Percentiles rank a stretch among this genome's conserved stretches.
These are phyloP conservation scores for Metschnikowia matae DNA, from an alignment of 805 yeast genomes.

Conservation along the genomic window DNA sequence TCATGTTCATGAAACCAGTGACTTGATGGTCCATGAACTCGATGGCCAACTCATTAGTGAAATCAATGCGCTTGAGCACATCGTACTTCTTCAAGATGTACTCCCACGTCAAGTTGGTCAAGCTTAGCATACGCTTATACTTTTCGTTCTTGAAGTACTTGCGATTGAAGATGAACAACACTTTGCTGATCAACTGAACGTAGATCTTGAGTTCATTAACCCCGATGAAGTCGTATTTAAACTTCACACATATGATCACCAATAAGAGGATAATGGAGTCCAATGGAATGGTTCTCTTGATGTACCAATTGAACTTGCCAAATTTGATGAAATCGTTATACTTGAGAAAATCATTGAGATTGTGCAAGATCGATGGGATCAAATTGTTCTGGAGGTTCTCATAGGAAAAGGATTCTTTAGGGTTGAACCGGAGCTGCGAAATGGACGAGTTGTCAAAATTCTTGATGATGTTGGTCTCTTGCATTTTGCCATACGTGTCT, in stretches of 20 bases:
- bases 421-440: conserved; percentile 34
- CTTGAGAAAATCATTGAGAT: conserved; percentile 51
- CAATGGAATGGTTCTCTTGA: conserved; percentile 56
- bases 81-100: conserved; percentile 35
- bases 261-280: conserved; percentile 53
- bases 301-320: conserved; percentile 58
- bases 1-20: conserved; percentile 36
- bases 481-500: conserved; percentile 37
- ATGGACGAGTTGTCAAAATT: conserved; percentile 36
- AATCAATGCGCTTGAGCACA: conserved; percentile 27
- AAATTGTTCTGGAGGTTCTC: conserved; percentile 50
- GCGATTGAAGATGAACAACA: conserved; percentile 38
- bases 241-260: conserved; percentile 50
- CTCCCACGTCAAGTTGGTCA: conserved; percentile 42
- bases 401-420: conserved; percentile 42
- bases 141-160: conserved; percentile 46
- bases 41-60: conserved; percentile 18
- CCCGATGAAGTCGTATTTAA: conserved; percentile 41
- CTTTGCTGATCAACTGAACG: conserved; percentile 39
- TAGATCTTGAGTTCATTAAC: conserved; percentile 34
- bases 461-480: conserved; percentile 36
- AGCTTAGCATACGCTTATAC: conserved; percentile 42
- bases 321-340: conserved; percentile 49
- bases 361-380: conserved; percentile 54
- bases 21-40: conserved; percentile 42